A percentile compares a stretch with the other conserved stretches of the same genome.
phyloP scores from a whole-genome alignment of 805 yeast species.

The Myxozyma melibiosi region DNA sequence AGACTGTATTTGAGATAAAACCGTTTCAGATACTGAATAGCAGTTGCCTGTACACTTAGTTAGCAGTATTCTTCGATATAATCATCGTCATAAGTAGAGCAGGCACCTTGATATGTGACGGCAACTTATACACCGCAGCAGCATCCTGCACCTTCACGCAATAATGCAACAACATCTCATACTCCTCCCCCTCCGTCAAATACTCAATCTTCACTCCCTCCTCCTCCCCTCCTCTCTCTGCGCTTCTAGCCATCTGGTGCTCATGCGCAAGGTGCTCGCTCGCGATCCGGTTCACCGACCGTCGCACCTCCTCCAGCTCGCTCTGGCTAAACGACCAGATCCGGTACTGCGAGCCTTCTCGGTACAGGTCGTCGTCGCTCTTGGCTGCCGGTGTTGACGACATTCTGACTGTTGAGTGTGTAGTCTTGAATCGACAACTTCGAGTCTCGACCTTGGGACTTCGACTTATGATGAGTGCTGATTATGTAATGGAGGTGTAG shows the following conservation, averaged over 20 bases:
- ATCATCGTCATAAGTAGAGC: too few relatives aligned
- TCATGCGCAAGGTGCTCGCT: conserved; percentile 41
- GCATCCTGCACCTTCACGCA: conserved; percentile 70
- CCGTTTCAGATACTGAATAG: conserved; percentile 75
- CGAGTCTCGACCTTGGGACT: too few relatives aligned
- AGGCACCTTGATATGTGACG: conserved; percentile 76
- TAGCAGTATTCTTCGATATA: neutral
- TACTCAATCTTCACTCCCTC: conserved; percentile 45
- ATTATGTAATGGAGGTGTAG: too few relatives aligned
- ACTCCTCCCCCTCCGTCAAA: conserved; percentile 71
- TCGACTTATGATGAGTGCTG: too few relatives aligned
- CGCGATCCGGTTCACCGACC: conserved; percentile 60
- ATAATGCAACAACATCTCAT: conserved; percentile 65
- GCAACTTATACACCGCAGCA: conserved; percentile 74
- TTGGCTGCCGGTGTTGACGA: neutral
- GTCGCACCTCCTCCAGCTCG: conserved; percentile 54
- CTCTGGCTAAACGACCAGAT: conserved; percentile 79
- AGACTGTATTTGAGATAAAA: conserved; percentile 81
- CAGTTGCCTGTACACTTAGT: conserved; percentile 57
- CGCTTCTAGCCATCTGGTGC: conserved; percentile 34
- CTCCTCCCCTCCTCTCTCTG: too few relatives aligned
- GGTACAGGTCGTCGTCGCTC: conserved; percentile 77
- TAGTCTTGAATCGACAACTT: neutral
- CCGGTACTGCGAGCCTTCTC: conserved; percentile 81
- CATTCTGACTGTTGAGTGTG: neutral